Conservation (phyloP, 129 eudicot species). For the Dittrichia graveolens region DNA sequence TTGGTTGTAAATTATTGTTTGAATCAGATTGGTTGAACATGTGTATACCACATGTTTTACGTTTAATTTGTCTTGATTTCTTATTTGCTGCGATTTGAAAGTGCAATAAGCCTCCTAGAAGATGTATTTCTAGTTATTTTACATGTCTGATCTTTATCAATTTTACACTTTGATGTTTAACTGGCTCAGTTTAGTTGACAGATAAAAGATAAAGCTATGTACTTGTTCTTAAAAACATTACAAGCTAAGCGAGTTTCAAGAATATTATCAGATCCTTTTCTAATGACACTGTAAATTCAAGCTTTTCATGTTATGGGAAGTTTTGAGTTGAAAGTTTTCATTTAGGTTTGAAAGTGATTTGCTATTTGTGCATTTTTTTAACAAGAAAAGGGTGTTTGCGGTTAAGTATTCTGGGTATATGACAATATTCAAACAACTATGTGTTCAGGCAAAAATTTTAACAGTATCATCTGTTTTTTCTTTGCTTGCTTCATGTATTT, state of each 20-base stretch:
- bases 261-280: neutral
- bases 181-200: neutral
- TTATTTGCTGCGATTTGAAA: neutral
- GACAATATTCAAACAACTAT: no score
- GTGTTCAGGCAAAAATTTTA: no score
- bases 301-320: neutral
- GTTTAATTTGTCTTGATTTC: neutral
- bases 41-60: neutral
- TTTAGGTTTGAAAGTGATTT: neutral
- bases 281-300: neutral
- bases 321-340: neutral
- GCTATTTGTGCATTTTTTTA: neutral
- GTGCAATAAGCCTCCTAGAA: neutral
- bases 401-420: no score
- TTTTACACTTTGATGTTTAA: conserved; percentile 3
- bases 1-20: neutral
- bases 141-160: neutral
- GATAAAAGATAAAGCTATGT: neutral
- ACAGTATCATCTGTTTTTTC: neutral
- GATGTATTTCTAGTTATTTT: neutral
- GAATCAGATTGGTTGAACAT: neutral
- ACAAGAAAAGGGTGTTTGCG: no score
- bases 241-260: neutral
- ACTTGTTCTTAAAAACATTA: neutral
- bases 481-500: neutral